These are phyloP conservation scores for Taiozyma onychis DNA, from an alignment of 1,139 yeast species.

Conservation along the genomic window DNA sequence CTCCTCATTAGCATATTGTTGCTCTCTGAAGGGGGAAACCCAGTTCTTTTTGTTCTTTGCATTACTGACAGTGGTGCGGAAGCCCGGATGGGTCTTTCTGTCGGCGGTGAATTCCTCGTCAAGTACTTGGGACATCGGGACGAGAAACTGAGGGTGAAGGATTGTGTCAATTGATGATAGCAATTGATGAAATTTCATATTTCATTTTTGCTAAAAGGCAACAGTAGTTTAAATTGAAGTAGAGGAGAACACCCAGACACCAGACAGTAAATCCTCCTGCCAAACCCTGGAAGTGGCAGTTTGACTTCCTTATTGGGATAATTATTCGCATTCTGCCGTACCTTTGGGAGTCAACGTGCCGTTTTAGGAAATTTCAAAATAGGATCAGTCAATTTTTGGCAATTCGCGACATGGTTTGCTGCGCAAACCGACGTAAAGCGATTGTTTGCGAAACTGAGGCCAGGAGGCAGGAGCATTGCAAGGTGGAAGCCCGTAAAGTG, in stretches of 20 bases:
- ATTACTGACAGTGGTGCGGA: slow-evolving; percentile 17
- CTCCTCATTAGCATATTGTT: slow-evolving; percentile 1
- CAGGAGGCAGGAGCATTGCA: not conserved
- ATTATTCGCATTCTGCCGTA: not conserved
- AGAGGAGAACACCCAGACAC: not conserved
- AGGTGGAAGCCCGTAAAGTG: not conserved
- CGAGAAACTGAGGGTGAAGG: not conserved
- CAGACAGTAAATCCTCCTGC: not conserved
- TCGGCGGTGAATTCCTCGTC: not conserved
- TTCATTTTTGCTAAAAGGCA: not conserved
- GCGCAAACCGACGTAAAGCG: not conserved
- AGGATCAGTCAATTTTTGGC: not conserved
- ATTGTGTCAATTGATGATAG: not conserved
- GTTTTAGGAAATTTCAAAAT: not conserved
- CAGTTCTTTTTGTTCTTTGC: slow-evolving; percentile 31
- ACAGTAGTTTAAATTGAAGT: not conserved
- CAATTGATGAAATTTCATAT: not conserved
- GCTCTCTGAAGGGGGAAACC: slow-evolving; percentile 48
- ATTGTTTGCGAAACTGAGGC: not conserved
- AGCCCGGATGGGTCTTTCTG: slow-evolving; percentile 1
- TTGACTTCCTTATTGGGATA: not conserved
- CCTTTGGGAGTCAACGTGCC: not conserved
- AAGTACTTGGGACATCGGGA: not conserved
- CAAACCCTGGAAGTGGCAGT: not conserved
- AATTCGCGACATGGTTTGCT: not conserved